Evolutionary conservation across 140 eudicot species (phyloP).

Genomic region (Flaveria floridana): DNA sequence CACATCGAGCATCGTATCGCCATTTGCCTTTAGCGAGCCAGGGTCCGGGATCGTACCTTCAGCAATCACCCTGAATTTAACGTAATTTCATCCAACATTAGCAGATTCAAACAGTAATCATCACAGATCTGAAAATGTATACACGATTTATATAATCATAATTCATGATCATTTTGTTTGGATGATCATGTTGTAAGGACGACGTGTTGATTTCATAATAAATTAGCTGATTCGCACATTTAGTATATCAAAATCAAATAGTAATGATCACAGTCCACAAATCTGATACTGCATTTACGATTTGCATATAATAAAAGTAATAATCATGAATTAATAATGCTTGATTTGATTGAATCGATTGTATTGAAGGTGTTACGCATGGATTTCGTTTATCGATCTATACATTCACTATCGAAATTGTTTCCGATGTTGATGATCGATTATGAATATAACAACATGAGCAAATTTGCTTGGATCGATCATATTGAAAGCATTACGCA

Average conservation of each 20-base stretch:
- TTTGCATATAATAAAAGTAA: not conserved
- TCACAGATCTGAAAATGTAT: not conserved
- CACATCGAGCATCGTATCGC: constrained; percentile 58
- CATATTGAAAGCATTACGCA: no score
- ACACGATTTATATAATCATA: not conserved
- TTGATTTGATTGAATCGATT: not conserved
- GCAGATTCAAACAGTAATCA: not conserved
- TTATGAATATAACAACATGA: not conserved
- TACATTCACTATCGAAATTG: not conserved
- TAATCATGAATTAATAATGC: not conserved
- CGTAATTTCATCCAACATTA: not conserved
- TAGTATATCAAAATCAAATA: no score
- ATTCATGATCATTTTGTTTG: not conserved
- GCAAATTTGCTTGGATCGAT: not conserved
- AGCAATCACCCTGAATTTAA: constrained; percentile 56
- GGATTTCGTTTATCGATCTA: not conserved
- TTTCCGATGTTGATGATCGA: not conserved
- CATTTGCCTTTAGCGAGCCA: constrained; percentile 68
- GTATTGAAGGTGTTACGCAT: not conserved
- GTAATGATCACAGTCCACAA: no score
- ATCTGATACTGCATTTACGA: not conserved
- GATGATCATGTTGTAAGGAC: not conserved
- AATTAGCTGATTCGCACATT: no score
- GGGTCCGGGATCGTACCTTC: constrained; percentile 78
- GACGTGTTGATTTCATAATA: not conserved